Evolutionary conservation across 1,284 basidiomycete species (phyloP), one percentile per base, ranked within the genome.

Genomic region (Filobasidium uniguttulatum): DNA sequence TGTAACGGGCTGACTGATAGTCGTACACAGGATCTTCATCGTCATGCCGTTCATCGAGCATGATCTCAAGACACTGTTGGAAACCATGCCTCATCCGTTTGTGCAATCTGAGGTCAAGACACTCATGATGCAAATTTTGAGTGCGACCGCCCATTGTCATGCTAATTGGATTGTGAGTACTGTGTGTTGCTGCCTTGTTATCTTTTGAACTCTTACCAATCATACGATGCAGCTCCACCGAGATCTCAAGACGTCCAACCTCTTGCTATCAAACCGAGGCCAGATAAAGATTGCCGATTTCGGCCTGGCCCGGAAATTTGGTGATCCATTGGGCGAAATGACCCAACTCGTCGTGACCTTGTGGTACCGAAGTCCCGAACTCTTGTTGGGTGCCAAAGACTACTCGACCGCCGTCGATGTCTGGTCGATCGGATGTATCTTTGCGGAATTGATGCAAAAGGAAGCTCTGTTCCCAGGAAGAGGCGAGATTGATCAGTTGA

Each of bases 1-100:
- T 10, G 4, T 15, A 34, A 4, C 3, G 9, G 4, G 5, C 9
- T 34, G 15, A 3, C 33, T 14, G 15, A 34, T 34, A 34, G 19
- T 38, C 29, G 7, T 25, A 12, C 19, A 17, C 73, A 91, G 88
- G 73, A 88, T 97, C 49, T 98, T 90, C 70, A 89, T 98, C 55
- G 91, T 96, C 28, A 97, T 97, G 90, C 93, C 97, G 62, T 98
- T 99, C 64, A 91, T 98, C 64, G 94, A 98, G 69, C 94, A 99
- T 68, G 93, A 99, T 67, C 81, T 99, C 63, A 98, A 98, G 71
- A 86, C 90, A 1, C 76, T 99, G 45, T 76, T 99, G 49, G 85
- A 83, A 10, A 74, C 86, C 55, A 96, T 96, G 89, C 85, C 88
- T 1, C 79, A 83, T 33, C 89, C 93, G 0, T 99, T 98, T 71